Evolutionary conservation across 2,329 filamentous ascomycete genomes (phyloP).

Genomic region (Pseudopyrenochaeta lycopersici): DNA sequence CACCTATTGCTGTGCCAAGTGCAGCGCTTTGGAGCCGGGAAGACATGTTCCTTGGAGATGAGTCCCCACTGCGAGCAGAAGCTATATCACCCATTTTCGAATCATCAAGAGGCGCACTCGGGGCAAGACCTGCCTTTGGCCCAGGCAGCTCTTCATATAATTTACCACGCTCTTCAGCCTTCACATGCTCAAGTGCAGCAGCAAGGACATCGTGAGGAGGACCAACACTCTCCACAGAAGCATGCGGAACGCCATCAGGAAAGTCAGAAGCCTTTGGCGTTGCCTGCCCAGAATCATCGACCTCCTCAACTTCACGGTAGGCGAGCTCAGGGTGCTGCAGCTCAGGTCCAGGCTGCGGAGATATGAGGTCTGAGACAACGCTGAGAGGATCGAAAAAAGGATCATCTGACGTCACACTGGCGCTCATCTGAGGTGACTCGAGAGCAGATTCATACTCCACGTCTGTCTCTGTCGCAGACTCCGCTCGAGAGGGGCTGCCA

Average conservation of each 20-base stretch:
- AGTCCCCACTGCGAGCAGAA: slow-evolving; percentile 15
- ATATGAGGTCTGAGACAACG: slow-evolving; percentile 24
- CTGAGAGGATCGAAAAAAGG: slow-evolving; percentile 31
- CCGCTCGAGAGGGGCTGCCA: slow-evolving; percentile 46
- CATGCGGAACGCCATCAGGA: slow-evolving; percentile 29
- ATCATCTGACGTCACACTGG: slow-evolving; percentile 31
- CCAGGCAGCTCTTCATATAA: slow-evolving; percentile 13
- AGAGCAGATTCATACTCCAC: slow-evolving; percentile 56
- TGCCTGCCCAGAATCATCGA: slow-evolving; percentile 70
- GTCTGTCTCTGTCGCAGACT: slow-evolving; percentile 53
- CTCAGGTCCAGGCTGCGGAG: slow-evolving; percentile 24
- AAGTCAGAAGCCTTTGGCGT: slow-evolving; percentile 72
- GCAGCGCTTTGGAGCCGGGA: slow-evolving; percentile 39
- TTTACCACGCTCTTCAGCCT: slow-evolving; percentile 20
- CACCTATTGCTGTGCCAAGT: slow-evolving; percentile 37
- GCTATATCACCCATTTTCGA: slow-evolving; percentile 27
- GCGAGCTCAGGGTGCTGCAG: slow-evolving; percentile 31
- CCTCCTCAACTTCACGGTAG: slow-evolving; percentile 50
- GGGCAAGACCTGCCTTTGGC: slow-evolving; percentile 23
- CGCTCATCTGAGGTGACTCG: slow-evolving; percentile 46
- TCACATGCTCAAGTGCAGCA: slow-evolving; percentile 30
- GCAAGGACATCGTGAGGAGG: slow-evolving; percentile 32
- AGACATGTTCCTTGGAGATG: slow-evolving; percentile 30
- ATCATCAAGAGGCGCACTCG: slow-evolving; percentile 36
- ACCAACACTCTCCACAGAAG: slow-evolving; percentile 12